phyloP scores from a whole-genome alignment of 1,284 basidiomycete species.

The Malassezia yamatoensis region DNA sequence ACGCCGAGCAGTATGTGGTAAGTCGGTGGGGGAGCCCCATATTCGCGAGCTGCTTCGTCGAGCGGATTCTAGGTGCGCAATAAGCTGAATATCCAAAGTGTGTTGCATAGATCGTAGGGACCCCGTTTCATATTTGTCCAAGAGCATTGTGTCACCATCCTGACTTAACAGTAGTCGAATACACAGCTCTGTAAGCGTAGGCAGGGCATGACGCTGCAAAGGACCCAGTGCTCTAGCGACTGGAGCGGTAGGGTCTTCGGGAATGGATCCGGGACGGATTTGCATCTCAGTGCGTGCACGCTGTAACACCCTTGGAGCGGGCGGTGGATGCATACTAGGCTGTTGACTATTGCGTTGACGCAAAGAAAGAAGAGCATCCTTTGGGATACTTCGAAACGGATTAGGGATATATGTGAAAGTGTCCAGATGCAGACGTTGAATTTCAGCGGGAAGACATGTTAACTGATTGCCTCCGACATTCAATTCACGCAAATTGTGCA shows the following conservation, averaged over 20 bases:
- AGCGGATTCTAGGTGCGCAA: constrained; percentile 32
- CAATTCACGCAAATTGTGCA: constrained; percentile 35
- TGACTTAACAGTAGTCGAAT: constrained; percentile 30
- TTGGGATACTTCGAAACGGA: constrained; percentile 28
- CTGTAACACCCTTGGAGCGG: background rate
- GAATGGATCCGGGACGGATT: constrained; percentile 9
- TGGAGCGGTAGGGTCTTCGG: constrained; percentile 14
- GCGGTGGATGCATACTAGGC: background rate
- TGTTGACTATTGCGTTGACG: constrained; percentile 3
- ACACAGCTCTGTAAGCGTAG: constrained; percentile 32
- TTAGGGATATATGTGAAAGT: constrained; percentile 41
- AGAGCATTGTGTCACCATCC: constrained; percentile 21
- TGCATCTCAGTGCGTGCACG: constrained; percentile 21
- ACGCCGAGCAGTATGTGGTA: background rate
- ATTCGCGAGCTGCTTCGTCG: constrained; percentile 30
- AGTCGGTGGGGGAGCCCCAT: constrained; percentile 29
- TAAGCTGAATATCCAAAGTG: constrained; percentile 22
- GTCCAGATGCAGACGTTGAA: constrained; percentile 34
- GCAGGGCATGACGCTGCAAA: constrained; percentile 16
- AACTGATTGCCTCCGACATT: constrained; percentile 37
- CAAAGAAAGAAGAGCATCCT: constrained; percentile 17
- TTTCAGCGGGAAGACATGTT: constrained; percentile 36
- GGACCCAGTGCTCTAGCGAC: constrained; percentile 20
- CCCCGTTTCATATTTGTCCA: constrained; percentile 39
- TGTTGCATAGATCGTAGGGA: constrained; percentile 25